A percentile compares a stretch with the other conserved stretches of the same genome.
phyloP scores from a whole-genome alignment of 306 rosid genomes.

The Lathyrus aphaca region DNA sequence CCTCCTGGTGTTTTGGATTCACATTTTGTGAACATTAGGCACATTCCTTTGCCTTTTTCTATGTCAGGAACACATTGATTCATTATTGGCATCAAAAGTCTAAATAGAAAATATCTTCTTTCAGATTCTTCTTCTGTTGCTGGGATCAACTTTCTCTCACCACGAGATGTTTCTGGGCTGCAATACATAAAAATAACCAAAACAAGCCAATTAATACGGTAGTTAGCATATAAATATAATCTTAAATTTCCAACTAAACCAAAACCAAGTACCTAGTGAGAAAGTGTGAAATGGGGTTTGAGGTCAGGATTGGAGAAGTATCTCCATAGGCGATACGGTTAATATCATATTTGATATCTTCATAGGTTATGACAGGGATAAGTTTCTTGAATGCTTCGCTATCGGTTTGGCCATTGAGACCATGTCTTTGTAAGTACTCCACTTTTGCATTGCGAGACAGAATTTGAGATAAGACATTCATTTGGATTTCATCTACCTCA shows the following conservation, averaged over 20 bases:
- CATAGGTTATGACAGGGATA: conserved; percentile 70
- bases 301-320: conserved; percentile 56
- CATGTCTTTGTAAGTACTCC: too few species aligned
- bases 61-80: conserved; percentile 35
- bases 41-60: conserved; percentile 49
- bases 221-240: background rate
- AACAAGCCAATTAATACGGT: conserved; percentile 19
- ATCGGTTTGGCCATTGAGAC: too few species aligned
- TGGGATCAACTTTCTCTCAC: conserved; percentile 83
- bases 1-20: conserved; percentile 85
- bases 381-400: background rate
- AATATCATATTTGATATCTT: conserved; percentile 64
- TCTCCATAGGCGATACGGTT: conserved; percentile 63
- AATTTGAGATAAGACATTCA: too few species aligned
- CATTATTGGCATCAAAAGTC: conserved; percentile 82
- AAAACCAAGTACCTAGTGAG: conserved; percentile 64
- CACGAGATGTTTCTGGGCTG: conserved; percentile 48
- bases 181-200: conserved; percentile 17
- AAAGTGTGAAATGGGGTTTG: conserved; percentile 76
- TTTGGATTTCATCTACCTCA: too few species aligned
- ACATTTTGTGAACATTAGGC: conserved; percentile 73
- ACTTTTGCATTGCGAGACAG: too few species aligned
- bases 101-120: conserved; percentile 58
- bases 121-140: conserved; percentile 73
- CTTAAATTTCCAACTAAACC: background rate